Percentiles rank a stretch among this genome's conserved stretches.
phyloP scores from a whole-genome alignment of 371 early-diverging fungal genomes.

The Zopfochytrium polystomum region DNA sequence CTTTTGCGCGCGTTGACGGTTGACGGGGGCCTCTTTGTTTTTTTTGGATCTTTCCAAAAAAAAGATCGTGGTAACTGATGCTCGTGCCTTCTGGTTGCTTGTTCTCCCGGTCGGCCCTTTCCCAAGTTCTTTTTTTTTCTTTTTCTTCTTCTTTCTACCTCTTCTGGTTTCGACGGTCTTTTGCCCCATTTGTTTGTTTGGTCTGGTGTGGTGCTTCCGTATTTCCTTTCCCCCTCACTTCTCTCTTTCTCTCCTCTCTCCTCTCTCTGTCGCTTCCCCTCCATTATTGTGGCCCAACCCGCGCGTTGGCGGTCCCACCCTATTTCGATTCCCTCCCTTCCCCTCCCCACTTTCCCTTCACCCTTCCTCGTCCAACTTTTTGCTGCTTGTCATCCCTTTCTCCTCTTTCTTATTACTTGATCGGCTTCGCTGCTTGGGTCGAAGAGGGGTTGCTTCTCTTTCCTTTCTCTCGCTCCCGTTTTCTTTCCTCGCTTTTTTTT shows the following conservation, averaged over 20 bases:
- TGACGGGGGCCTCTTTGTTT: too few species aligned
- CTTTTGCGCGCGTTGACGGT: too few species aligned
- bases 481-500: constrained; percentile 2
- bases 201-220: too few species aligned
- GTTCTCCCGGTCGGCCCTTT: too few species aligned
- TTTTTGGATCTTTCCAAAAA: too few species aligned
- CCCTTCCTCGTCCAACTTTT: not conserved
- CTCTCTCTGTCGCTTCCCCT: not conserved
- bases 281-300: not conserved
- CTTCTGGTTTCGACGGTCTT: too few species aligned
- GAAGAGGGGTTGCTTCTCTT: not conserved
- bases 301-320: not conserved
- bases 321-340: not conserved
- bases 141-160: too few species aligned
- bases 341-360: not conserved
- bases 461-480: not conserved
- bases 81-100: too few species aligned
- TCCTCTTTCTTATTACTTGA: not conserved
- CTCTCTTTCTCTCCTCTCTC: not conserved
- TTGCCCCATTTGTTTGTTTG: too few species aligned
- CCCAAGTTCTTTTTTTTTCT: too few species aligned
- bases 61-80: too few species aligned
- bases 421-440: not conserved
- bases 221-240: not conserved
- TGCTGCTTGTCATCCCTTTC: not conserved